phyloP scores from a whole-genome alignment of 75 land plant species.

The Pinus tabuliformis region DNA sequence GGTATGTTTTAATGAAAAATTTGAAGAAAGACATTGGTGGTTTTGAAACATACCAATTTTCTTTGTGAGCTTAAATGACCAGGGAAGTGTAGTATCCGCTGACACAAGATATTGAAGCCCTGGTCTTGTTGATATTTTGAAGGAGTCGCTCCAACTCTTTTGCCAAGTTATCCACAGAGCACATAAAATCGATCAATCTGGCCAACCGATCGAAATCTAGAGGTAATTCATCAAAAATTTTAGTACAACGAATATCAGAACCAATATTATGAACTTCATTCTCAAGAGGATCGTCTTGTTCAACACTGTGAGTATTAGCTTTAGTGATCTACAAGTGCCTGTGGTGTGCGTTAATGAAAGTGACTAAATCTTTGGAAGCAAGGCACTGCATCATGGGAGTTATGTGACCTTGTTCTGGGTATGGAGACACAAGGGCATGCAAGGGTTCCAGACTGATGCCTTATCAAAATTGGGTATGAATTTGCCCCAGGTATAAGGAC shows the following conservation, averaged over 20 bases:
- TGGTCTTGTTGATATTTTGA: slow-evolving; percentile 1
- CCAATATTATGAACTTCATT: background rate
- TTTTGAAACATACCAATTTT: too few relatives aligned
- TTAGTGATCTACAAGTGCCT: background rate
- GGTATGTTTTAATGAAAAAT: too few relatives aligned
- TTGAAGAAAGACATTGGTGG: too few relatives aligned
- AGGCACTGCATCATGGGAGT: slow-evolving; percentile 11
- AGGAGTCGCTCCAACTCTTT: background rate
- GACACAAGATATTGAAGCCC: slow-evolving; percentile 23
- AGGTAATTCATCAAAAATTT: too few relatives aligned
- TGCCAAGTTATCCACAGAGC: background rate
- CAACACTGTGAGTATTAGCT: background rate
- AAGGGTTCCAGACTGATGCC: too few relatives aligned
- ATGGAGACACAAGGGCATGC: slow-evolving; percentile 9
- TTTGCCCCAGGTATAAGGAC: too few relatives aligned
- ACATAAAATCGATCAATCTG: slow-evolving; percentile 1
- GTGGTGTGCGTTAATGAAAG: too few relatives aligned
- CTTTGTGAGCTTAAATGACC: slow-evolving; percentile 35
- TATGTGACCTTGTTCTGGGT: background rate
- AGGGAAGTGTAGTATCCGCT: slow-evolving; percentile 39
- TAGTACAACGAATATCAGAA: background rate
- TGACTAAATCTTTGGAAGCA: slow-evolving; percentile 3
- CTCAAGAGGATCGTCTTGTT: background rate
- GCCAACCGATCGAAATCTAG: background rate
- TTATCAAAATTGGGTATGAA: too few relatives aligned